Evolutionary conservation across 805 yeast species (phyloP).

Genomic region (Metschnikowia drakensbergensis): DNA sequence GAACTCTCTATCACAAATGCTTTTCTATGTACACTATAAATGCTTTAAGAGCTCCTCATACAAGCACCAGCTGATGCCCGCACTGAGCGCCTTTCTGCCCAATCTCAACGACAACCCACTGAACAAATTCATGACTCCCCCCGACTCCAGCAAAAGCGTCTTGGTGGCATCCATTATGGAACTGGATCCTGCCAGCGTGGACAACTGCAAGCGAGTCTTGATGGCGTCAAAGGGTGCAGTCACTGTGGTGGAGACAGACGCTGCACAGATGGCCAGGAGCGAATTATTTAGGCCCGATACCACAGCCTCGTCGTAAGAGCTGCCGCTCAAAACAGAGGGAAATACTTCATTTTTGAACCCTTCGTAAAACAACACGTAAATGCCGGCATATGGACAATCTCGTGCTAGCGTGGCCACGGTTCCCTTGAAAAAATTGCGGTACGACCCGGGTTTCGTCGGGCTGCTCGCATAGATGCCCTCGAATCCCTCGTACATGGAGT

Average conservation of each 20-base stretch:
- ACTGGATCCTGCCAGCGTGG: constrained; percentile 39
- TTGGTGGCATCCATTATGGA: constrained; percentile 35
- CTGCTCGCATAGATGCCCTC: constrained; percentile 45
- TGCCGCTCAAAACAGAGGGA: constrained; percentile 32
- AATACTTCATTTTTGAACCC: constrained; percentile 54
- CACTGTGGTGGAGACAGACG: constrained; percentile 72
- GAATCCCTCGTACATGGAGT: constrained; percentile 58
- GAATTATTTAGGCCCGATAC: constrained; percentile 44
- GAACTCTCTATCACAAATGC: no score
- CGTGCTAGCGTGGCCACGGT: constrained; percentile 81
- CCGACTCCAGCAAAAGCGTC: constrained; percentile 40
- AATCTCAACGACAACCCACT: constrained; percentile 81
- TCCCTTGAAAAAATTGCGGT: constrained; percentile 78
- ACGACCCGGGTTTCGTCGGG: constrained; percentile 35
- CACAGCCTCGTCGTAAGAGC: constrained; percentile 10
- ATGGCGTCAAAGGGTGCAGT: constrained; percentile 96
- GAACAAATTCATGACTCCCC: constrained; percentile 61
- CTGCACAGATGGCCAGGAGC: constrained; percentile 72
- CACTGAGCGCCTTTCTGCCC: constrained; percentile 81
- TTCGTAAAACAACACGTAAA: constrained; percentile 84
- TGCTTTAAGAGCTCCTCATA: constrained; percentile 78
- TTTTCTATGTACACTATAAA: constrained; percentile 3
- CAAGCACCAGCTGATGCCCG: constrained; percentile 96
- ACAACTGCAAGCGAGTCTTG: constrained; percentile 84
- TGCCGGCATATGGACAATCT: constrained; percentile 96